Percentiles rank a stretch among this genome's conserved stretches.
These are phyloP conservation scores for Davidsoniella neocaledoniae DNA, from an alignment of 2,329 filamentous ascomycete species.

Conservation along the genomic window DNA sequence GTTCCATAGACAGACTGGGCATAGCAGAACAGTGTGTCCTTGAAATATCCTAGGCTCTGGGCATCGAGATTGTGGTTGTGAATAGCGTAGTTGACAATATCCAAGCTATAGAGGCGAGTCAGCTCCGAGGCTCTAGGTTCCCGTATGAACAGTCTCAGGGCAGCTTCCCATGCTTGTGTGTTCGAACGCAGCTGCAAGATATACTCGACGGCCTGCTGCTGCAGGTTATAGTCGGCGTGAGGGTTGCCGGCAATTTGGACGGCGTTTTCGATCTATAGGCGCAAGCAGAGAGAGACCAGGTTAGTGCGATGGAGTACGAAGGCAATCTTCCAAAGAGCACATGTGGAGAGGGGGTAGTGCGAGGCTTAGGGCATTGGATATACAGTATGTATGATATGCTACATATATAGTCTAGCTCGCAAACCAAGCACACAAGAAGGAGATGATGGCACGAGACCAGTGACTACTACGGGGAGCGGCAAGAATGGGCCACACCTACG, in stretches of 20 bases:
- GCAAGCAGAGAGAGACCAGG: neutral
- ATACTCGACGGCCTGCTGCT: constrained; percentile 69
- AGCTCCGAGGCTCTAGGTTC: constrained; percentile 62
- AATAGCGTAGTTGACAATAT: constrained; percentile 84
- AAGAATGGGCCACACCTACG: too few relatives aligned
- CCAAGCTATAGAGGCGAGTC: constrained; percentile 74
- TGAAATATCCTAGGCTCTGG: constrained; percentile 57
- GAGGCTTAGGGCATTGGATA: constrained; percentile 9
- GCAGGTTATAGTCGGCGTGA: constrained; percentile 54
- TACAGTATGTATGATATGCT: neutral
- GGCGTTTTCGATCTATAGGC: constrained; percentile 67
- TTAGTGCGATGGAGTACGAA: neutral
- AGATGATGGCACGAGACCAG: too few relatives aligned
- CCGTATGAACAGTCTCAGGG: constrained; percentile 70
- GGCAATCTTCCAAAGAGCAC: neutral
- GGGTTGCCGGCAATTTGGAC: constrained; percentile 88
- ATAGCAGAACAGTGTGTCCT: constrained; percentile 68
- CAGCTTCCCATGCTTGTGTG: constrained; percentile 78
- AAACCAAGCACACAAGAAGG: too few relatives aligned
- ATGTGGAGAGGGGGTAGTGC: constrained; percentile 14
- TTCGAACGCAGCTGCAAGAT: constrained; percentile 64
- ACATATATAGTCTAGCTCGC: too few relatives aligned
- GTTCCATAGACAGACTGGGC: constrained; percentile 57
- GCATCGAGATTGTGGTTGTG: constrained; percentile 62
- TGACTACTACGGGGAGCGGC: too few relatives aligned